Conservation (phyloP, 768 basidiomycete genomes). For the Lentinula lateritia region DNA sequence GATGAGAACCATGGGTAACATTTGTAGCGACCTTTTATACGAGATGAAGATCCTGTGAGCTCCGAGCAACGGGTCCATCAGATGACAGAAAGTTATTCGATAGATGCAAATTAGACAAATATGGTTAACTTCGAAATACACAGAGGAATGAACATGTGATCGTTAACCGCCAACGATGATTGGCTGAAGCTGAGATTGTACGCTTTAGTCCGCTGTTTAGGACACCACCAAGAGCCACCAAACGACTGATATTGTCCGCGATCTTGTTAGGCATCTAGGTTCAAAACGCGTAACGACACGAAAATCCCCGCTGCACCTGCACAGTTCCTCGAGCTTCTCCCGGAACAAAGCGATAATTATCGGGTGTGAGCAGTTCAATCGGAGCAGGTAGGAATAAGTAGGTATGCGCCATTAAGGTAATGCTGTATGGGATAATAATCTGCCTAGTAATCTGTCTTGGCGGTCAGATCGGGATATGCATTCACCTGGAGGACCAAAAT, state of each 20-base stretch:
- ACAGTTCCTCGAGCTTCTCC: not conserved
- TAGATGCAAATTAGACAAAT: not conserved
- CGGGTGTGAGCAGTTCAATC: not conserved
- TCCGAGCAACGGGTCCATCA: not conserved
- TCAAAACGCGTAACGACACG: not conserved
- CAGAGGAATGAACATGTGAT: not conserved
- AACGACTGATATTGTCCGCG: not conserved
- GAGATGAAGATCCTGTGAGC: not conserved
- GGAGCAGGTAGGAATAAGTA: not conserved
- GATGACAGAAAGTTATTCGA: not conserved
- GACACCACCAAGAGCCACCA: not conserved
- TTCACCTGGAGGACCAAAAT: constrained; percentile 5
- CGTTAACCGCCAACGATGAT: not conserved
- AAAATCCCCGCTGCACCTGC: not conserved
- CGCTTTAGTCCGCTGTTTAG: not conserved
- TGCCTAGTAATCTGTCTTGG: not conserved
- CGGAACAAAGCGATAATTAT: not conserved
- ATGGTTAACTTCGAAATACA: not conserved
- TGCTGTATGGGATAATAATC: not conserved
- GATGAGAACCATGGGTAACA: not conserved
- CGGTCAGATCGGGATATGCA: not conserved
- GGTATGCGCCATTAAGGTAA: not conserved
- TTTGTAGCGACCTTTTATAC: not conserved
- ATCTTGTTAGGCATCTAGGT: not conserved
- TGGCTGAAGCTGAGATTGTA: not conserved